phyloP scores from a whole-genome alignment of 257 asterid genomes.

The Penstemon newberryi region DNA sequence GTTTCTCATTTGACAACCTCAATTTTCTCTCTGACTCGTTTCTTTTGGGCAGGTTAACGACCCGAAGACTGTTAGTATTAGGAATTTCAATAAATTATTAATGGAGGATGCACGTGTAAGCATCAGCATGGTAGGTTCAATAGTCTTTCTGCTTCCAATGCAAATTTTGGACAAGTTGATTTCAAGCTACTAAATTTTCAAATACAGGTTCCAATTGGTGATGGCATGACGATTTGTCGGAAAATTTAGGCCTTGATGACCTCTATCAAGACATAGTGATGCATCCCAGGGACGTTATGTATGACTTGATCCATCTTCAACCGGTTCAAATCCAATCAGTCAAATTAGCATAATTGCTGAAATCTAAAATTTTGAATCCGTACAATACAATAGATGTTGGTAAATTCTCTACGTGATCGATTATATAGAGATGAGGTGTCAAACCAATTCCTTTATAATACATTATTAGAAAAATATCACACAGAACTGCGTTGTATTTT shows the following conservation, averaged over 20 bases:
- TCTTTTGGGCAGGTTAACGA: slow-evolving; percentile 58
- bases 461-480: too few relatives aligned
- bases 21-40: slow-evolving; percentile 12
- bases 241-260: background rate
- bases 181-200: background rate
- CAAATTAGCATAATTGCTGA: too few relatives aligned
- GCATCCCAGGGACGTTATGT: too few relatives aligned
- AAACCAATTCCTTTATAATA: too few relatives aligned
- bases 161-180: background rate
- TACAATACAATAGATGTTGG: too few relatives aligned
- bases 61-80: slow-evolving; percentile 63
- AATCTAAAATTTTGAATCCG: too few relatives aligned
- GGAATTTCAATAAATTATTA: slow-evolving; percentile 61
- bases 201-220: slow-evolving; percentile 11
- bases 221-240: slow-evolving; percentile 25
- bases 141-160: background rate
- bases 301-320: too few relatives aligned
- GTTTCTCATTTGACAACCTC: background rate
- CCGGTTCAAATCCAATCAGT: too few relatives aligned
- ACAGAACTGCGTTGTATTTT: too few relatives aligned
- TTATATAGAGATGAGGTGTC: too few relatives aligned
- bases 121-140: slow-evolving; percentile 76
- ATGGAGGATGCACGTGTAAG: slow-evolving; percentile 78
- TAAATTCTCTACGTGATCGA: too few relatives aligned
- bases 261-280: too few relatives aligned